Evolutionary conservation across 768 basidiomycete genomes (phyloP).

Genomic region (Podaxis pistillaris): DNA sequence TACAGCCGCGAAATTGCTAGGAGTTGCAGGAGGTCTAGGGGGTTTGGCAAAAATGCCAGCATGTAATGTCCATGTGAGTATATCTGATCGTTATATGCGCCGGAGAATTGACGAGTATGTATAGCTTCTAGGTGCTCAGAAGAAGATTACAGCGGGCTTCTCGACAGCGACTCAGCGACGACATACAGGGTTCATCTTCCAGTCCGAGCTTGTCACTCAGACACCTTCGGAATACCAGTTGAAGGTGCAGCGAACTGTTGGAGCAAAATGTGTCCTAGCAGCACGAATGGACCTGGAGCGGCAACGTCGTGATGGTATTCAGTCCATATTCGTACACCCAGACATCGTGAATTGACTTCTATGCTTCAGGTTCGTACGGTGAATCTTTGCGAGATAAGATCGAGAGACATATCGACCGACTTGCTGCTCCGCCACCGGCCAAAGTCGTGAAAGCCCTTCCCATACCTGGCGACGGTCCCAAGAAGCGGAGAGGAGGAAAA

Average conservation of each 20-base stretch:
- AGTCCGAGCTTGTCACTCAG: constrained; percentile 82
- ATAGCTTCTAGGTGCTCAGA: constrained; percentile 91
- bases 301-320: constrained; percentile 72
- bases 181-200: constrained; percentile 97
- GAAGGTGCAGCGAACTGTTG: constrained; percentile 90
- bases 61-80: constrained; percentile 89
- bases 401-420: constrained; percentile 88
- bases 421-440: constrained; percentile 91
- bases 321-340: neutral
- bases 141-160: constrained; percentile 90
- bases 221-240: constrained; percentile 89
- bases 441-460: constrained; percentile 94
- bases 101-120: neutral
- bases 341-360: neutral
- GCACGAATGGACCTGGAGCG: constrained; percentile 95
- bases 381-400: constrained; percentile 78
- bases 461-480: constrained; percentile 91
- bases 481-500: constrained; percentile 94
- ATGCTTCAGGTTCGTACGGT: constrained; percentile 68
- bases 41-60: constrained; percentile 93
- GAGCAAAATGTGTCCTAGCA: constrained; percentile 87
- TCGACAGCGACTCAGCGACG: constrained; percentile 83
- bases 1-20: constrained; percentile 96
- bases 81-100: neutral
- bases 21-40: constrained; percentile 91